These are phyloP conservation scores for Macadamia tetraphylla DNA, from an alignment of 164 flowering plant genomes.

Conservation along the genomic window DNA sequence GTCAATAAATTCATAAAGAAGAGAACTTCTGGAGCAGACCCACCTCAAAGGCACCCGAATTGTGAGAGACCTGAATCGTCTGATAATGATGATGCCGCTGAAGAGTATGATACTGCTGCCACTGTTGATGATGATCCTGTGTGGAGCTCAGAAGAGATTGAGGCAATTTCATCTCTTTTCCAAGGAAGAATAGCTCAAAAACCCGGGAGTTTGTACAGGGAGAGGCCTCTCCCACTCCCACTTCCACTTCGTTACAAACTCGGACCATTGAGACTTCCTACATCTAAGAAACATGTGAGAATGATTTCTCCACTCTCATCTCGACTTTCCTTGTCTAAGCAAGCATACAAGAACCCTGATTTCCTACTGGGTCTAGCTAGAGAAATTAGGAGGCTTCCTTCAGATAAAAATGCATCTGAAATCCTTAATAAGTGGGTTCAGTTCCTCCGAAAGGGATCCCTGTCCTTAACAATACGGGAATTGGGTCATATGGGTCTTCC, in stretches of 20 bases:
- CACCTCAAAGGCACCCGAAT: neutral
- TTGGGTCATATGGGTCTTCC: constrained; percentile 87
- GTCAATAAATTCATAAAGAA: constrained; percentile 30
- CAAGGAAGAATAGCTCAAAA: constrained; percentile 81
- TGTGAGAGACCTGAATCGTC: neutral
- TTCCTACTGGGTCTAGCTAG: constrained; percentile 62
- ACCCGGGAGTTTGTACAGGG: constrained; percentile 57
- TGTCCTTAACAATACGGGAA: constrained; percentile 80
- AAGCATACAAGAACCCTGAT: constrained; percentile 61
- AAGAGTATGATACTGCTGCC: neutral
- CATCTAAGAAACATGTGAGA: constrained; percentile 43
- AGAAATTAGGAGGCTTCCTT: constrained; percentile 55
- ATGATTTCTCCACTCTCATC: constrained; percentile 22
- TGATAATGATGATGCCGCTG: neutral
- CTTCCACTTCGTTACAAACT: constrained; percentile 68
- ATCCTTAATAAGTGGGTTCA: constrained; percentile 51
- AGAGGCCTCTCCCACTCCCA: constrained; percentile 80
- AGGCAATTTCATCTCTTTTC: constrained; percentile 82
- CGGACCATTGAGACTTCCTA: constrained; percentile 70
- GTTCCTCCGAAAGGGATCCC: constrained; percentile 72
- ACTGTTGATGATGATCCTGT: constrained; percentile 2
- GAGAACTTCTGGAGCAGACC: constrained; percentile 1
- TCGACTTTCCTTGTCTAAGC: constrained; percentile 33
- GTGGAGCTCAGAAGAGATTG: constrained; percentile 68
- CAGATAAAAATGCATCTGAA: constrained; percentile 43